Conservation (phyloP, 208 protist species). For the Trypanosoma brucei region DNA sequence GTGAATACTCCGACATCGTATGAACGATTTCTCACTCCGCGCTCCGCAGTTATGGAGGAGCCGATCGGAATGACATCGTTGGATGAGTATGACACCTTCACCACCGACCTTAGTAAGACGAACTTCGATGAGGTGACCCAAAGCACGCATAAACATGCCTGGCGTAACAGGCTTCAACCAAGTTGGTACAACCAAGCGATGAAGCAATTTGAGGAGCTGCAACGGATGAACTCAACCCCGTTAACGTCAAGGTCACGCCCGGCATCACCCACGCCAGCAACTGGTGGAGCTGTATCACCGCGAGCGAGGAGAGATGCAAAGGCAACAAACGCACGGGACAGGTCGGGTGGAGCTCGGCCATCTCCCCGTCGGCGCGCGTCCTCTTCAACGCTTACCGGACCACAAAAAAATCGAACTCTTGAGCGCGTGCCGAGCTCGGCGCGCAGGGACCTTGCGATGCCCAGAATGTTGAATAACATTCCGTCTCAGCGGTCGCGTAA, state of each 20-base stretch:
- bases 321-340: neutral
- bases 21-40: neutral
- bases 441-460: neutral
- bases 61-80: conserved; percentile 1
- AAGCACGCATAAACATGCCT: neutral
- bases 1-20: neutral
- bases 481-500: conserved; percentile 10
- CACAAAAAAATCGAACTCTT: neutral
- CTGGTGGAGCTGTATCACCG: neutral
- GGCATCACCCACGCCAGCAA: neutral
- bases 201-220: conserved; percentile 65
- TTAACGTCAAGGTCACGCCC: conserved; percentile 1
- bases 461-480: neutral
- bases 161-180: conserved; percentile 16
- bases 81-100: neutral
- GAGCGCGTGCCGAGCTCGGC: neutral
- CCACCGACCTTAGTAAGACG: neutral
- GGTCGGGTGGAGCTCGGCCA: neutral
- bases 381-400: neutral
- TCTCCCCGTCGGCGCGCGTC: neutral
- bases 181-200: conserved; percentile 48
- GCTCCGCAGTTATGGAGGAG: neutral
- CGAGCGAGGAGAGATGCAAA: neutral
- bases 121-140: neutral
- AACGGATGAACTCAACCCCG: conserved; percentile 51